Conservation (phyloP, 2,329 filamentous ascomycete species). For the Aureobasidium sp. region DNA sequence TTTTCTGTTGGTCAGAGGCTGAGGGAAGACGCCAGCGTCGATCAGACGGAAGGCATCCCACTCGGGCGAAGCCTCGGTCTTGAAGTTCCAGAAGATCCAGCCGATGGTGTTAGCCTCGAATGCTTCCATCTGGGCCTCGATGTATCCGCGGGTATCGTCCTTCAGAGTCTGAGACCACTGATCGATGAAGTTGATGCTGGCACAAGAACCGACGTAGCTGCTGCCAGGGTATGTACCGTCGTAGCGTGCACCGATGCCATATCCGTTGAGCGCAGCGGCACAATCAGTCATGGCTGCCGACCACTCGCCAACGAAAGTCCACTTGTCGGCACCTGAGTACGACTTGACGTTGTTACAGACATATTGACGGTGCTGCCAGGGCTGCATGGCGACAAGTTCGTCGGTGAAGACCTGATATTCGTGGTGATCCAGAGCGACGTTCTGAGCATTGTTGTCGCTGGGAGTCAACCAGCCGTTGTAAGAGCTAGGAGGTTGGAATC, state of each 20-base stretch:
- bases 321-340: conserved; percentile 53
- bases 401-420: conserved; percentile 60
- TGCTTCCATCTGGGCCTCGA: conserved; percentile 48
- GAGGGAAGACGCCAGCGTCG: conserved; percentile 46
- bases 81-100: conserved; percentile 53
- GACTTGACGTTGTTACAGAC: conserved; percentile 48
- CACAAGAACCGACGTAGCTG: conserved; percentile 48
- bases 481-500: conserved; percentile 44
- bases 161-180: conserved; percentile 41
- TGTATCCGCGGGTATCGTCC: conserved; percentile 43
- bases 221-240: conserved; percentile 48
- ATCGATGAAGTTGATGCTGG: conserved; percentile 41
- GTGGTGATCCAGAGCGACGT: conserved; percentile 59
- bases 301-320: conserved; percentile 64
- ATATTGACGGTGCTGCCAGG: conserved; percentile 46
- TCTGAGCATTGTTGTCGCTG: conserved; percentile 43
- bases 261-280: conserved; percentile 41
- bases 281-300: conserved; percentile 59
- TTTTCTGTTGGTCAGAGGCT: conserved; percentile 29
- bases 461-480: conserved; percentile 57
- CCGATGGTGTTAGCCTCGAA: conserved; percentile 47
- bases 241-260: conserved; percentile 53
- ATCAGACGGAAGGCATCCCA: conserved; percentile 48
- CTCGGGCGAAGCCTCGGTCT: conserved; percentile 45
- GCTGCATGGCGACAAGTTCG: conserved; percentile 43